Base-by-base conservation (phyloP, 495 filamentous ascomycete species). In the Penicillium roqueforti region DNA sequence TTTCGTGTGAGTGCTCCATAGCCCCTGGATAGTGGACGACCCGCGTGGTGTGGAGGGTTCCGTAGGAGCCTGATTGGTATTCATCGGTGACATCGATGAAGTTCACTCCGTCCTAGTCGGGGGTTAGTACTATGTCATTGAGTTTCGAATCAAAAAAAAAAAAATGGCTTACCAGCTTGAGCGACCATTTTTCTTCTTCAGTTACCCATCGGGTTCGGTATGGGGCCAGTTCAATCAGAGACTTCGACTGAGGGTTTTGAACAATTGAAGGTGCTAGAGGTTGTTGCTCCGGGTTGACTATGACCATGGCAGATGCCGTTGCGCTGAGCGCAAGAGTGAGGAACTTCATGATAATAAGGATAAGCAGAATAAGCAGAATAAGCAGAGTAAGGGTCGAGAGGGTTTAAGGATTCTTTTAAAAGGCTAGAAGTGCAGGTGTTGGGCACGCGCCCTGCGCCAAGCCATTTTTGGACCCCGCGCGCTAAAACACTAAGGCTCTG, bases 1-100 rank as follows among this genome's bases (percentile, higher is more conserved):
- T 70, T n/a, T 81, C 82, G 29, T 83, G 73, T 56, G 87, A 80
- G 52, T 87, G 79, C 9, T 76, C 70, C 42, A 85, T 80, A 62
- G 89, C 82, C 26, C 69, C 66, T 0, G 93, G 93, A 65, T 87
- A 97, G 7, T 72, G 52, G 62, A 73, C 63, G 50, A 68, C 45
- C 49, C 65, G 59, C 56, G 53, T 61, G 19, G 60, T 53, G 48
- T 73, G 57, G 19, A 70, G 57, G 9, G 66, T 62, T 18, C 64
- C 65, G 45, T 69, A 66, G 40, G 57, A 56, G 4, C 72, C 73
- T 14, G 71, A 62, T 37, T 71, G 69, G 29, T 60, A 66, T 47
- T 76, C 75, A 41, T 88, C 81, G 50, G 93, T 96, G 60, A 98
- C 88, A 70, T 98, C 93, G 78, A 98, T 95, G 76, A 98, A 98